phyloP scores from a whole-genome alignment of 2,329 filamentous ascomycete species.

The Apiospora marii region DNA sequence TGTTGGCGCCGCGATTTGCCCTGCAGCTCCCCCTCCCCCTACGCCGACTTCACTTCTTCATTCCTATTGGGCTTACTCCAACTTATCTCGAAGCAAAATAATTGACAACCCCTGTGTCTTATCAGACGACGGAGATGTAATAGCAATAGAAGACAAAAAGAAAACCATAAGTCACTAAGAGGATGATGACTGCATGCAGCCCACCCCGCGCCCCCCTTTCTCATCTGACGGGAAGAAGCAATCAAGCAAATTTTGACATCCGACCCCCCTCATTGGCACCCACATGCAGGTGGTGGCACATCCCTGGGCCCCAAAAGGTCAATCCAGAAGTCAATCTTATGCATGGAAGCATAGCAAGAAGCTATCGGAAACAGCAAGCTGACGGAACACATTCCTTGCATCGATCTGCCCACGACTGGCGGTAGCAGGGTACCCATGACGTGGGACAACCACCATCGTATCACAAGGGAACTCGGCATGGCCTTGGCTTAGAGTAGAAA shows the following conservation, averaged over 20 bases:
- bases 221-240: neutral
- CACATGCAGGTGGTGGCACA: neutral
- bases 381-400: neutral
- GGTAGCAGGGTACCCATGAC: neutral
- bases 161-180: neutral
- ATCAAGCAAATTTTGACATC: neutral
- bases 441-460: neutral
- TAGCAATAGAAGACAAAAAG: neutral
- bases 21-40: neutral
- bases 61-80: neutral
- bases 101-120: too few species aligned
- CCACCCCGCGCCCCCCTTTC: neutral
- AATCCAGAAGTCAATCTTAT: neutral
- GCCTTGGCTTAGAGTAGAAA: neutral
- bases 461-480: neutral
- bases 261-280: neutral
- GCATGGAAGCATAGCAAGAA: neutral
- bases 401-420: neutral
- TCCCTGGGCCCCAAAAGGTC: neutral
- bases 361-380: neutral
- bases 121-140: neutral
- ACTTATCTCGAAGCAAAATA: neutral
- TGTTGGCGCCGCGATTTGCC: neutral
- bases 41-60: neutral
- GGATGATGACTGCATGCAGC: constrained; percentile 8